Conservation (phyloP, 2,329 filamentous ascomycete genomes). For the Stemphylium beticola region DNA sequence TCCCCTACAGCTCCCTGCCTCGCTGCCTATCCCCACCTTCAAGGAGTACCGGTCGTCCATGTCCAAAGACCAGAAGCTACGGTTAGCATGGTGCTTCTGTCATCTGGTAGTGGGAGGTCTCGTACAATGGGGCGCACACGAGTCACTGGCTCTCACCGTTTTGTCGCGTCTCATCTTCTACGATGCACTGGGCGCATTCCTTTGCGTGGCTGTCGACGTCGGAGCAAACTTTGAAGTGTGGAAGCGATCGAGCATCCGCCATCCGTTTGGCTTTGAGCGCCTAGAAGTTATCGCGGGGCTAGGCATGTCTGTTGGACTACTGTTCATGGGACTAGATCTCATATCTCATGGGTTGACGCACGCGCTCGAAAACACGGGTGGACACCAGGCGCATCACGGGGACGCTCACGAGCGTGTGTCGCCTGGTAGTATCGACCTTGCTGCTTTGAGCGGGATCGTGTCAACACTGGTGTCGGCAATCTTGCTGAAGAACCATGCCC, state of each 20-base stretch:
- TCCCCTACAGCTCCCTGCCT: conserved; percentile 87
- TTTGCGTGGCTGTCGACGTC: conserved; percentile 92
- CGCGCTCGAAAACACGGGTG: conserved; percentile 75
- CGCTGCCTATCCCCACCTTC: conserved; percentile 87
- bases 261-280: conserved; percentile 90
- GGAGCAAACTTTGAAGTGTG: conserved; percentile 97
- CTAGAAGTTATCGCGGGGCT: conserved; percentile 95
- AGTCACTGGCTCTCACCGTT: conserved; percentile 88
- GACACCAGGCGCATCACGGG: conserved; percentile 75
- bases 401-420: conserved; percentile 71
- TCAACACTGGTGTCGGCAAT: conserved; percentile 88
- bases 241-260: conserved; percentile 88
- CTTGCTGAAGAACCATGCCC: conserved; percentile 84
- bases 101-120: conserved; percentile 83
- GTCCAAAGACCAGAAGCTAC: conserved; percentile 82
- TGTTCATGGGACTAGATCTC: conserved; percentile 97
- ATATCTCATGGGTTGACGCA: conserved; percentile 94
- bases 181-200: conserved; percentile 87
- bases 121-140: conserved; percentile 84
- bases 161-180: conserved; percentile 94
- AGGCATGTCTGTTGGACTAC: conserved; percentile 90
- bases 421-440: conserved; percentile 79
- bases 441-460: conserved; percentile 79
- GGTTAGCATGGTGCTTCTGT: conserved; percentile 87
- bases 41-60: conserved; percentile 89